phyloP scores from a whole-genome alignment of 805 yeast genomes.

The Candida hungchunana region DNA sequence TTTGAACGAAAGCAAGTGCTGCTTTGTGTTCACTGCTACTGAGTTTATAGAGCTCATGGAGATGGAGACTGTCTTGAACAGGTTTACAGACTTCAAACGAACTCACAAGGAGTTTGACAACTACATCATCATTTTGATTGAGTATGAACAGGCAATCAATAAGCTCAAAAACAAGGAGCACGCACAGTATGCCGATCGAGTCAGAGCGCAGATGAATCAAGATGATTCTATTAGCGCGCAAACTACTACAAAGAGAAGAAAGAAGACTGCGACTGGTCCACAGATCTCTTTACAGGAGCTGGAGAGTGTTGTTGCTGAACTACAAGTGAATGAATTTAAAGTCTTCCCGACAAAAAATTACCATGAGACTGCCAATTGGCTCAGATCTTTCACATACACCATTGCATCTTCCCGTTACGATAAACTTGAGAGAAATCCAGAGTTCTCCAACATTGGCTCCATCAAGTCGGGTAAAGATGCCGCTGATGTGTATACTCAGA shows the following conservation, averaged over 20 bases:
- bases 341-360: slow-evolving; percentile 45
- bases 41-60: slow-evolving; percentile 37
- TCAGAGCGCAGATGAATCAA: slow-evolving; percentile 22
- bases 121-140: slow-evolving; percentile 44
- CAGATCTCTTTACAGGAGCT: slow-evolving; percentile 27
- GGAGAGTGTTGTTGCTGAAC: slow-evolving; percentile 37
- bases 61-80: slow-evolving; percentile 24
- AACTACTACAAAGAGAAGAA: slow-evolving; percentile 1
- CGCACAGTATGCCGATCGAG: slow-evolving; percentile 37
- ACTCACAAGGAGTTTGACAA: slow-evolving; percentile 23
- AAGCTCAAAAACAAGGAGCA: slow-evolving; percentile 44
- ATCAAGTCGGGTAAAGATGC: slow-evolving; percentile 51
- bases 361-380: slow-evolving; percentile 47
- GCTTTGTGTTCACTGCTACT: slow-evolving; percentile 44
- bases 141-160: slow-evolving; percentile 42
- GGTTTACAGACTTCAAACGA: slow-evolving; percentile 22
- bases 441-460: slow-evolving; percentile 50
- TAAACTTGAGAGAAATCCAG: slow-evolving; percentile 48
- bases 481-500: slow-evolving; percentile 42
- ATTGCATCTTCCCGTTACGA: slow-evolving; percentile 51
- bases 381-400: slow-evolving; percentile 54
- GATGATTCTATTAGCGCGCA: neutral
- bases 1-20: slow-evolving; percentile 38
- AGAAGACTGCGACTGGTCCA: slow-evolving; percentile 4
- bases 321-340: slow-evolving; percentile 47